Evolutionary conservation across 495 filamentous ascomycete species (phyloP).

Genomic region (Aspergillus bertholletiae): DNA sequence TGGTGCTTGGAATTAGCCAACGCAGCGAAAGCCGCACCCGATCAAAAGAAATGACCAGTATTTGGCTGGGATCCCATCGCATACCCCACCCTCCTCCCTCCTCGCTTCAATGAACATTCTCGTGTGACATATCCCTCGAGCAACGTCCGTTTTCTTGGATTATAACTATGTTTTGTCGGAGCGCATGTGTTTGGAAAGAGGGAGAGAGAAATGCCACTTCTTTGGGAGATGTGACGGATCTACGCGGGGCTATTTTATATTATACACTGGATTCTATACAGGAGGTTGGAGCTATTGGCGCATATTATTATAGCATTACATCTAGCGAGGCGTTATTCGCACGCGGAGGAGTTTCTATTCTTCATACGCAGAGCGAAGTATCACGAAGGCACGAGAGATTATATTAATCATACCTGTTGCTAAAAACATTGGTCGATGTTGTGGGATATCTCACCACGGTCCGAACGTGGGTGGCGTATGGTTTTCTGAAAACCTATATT

Average conservation of each 20-base stretch:
- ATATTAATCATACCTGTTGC: background rate
- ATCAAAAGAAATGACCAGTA: background rate
- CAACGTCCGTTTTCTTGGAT: too few relatives aligned
- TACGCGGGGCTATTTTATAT: background rate
- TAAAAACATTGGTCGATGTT: background rate
- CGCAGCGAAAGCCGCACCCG: background rate
- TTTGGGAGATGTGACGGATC: too few relatives aligned
- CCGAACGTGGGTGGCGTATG: too few relatives aligned
- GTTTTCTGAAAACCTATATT: too few relatives aligned
- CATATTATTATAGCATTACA: slow-evolving; percentile 5
- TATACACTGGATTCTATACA: background rate
- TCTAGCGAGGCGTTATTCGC: slow-evolving; percentile 10
- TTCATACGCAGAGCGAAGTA: background rate
- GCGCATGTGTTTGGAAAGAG: background rate
- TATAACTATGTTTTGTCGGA: background rate
- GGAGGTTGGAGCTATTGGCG: background rate
- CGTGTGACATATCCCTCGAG: too few relatives aligned
- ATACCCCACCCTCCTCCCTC: background rate
- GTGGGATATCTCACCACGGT: too few relatives aligned
- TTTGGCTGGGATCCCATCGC: background rate
- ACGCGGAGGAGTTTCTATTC: background rate
- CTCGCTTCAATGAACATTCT: background rate
- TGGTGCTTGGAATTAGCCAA: background rate
- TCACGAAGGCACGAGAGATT: slow-evolving; percentile 12
- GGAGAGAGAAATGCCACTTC: too few relatives aligned